A percentile compares a stretch with the other conserved stretches of the same genome.
These are phyloP conservation scores for Lecanicillium sp. DNA, from an alignment of 2,329 filamentous ascomycete species.

Conservation along the genomic window DNA sequence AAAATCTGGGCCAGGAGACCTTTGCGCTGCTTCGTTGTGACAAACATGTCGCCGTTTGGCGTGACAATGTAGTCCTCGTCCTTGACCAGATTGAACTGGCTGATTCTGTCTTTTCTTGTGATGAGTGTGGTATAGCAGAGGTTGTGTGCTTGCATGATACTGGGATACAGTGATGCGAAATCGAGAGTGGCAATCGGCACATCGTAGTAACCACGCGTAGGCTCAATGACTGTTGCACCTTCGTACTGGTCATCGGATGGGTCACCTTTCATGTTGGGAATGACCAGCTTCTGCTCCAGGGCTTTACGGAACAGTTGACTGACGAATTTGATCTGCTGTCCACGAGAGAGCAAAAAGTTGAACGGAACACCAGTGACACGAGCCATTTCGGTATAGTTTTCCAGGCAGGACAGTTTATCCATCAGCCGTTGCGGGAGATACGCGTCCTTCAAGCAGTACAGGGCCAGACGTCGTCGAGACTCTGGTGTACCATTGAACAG, in stretches of 20 bases:
- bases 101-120: conserved; percentile 64
- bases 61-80: conserved; percentile 96
- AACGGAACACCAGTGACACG: conserved; percentile 98
- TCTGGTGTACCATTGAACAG: conserved; percentile 94
- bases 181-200: conserved; percentile 94
- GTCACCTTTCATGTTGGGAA: conserved; percentile 75
- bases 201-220: conserved; percentile 86
- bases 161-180: conserved; percentile 97
- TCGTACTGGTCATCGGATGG: conserved; percentile 84
- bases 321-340: conserved; percentile 96
- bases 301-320: conserved; percentile 96
- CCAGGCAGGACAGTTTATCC: conserved; percentile 96
- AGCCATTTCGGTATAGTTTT: conserved; percentile 99
- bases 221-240: conserved; percentile 96
- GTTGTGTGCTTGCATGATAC: conserved; percentile 98
- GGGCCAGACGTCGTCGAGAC: conserved; percentile 79
- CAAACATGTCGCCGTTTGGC: conserved; percentile 89
- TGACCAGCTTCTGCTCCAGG: conserved; percentile 84
- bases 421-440: conserved; percentile 90
- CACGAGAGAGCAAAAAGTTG: conserved; percentile 84
- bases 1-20: conserved; percentile 91
- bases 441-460: conserved; percentile 97
- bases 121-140: conserved; percentile 94
- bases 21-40: conserved; percentile 81
- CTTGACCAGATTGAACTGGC: conserved; percentile 70